Percentiles rank a stretch among this genome's conserved stretches.
Evolutionary conservation across 2,329 filamentous ascomycete genomes (phyloP).

Genomic region (Furcasterigmium sp.): DNA sequence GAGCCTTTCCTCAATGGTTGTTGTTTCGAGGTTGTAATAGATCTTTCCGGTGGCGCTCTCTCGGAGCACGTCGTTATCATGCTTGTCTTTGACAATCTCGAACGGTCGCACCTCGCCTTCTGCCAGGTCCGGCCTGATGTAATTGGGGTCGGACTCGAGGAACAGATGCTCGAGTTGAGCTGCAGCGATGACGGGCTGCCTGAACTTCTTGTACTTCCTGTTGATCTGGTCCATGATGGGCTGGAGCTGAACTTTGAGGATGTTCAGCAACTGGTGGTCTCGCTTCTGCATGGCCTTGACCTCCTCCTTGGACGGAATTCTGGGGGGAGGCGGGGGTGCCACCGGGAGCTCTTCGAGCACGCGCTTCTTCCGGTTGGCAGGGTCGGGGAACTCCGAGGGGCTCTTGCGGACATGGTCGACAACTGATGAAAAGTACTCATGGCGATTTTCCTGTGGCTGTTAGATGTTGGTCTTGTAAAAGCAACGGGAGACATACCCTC

Average conservation of each 20-base stretch:
- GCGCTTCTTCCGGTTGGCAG: slow-evolving; percentile 79
- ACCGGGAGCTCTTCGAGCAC: slow-evolving; percentile 71
- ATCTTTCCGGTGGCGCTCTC: slow-evolving; percentile 76
- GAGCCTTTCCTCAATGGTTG: slow-evolving; percentile 90
- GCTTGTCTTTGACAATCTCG: slow-evolving; percentile 72
- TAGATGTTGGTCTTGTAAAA: slow-evolving; percentile 24
- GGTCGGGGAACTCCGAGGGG: slow-evolving; percentile 83
- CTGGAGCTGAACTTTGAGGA: slow-evolving; percentile 83
- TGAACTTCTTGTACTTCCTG: slow-evolving; percentile 81
- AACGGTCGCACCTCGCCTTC: slow-evolving; percentile 63
- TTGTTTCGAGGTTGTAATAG: slow-evolving; percentile 91
- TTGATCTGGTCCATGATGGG: slow-evolving; percentile 98
- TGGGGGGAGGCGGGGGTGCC: slow-evolving; percentile 66
- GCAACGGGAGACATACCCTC: slow-evolving; percentile 39
- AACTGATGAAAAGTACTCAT: slow-evolving; percentile 73
- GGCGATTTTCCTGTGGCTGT: slow-evolving; percentile 49
- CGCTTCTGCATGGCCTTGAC: slow-evolving; percentile 73
- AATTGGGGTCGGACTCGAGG: slow-evolving; percentile 73
- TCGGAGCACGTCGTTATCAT: slow-evolving; percentile 70
- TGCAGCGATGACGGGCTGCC: slow-evolving; percentile 72
- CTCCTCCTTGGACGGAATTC: slow-evolving; percentile 69
- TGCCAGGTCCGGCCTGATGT: slow-evolving; percentile 52
- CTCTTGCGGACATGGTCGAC: slow-evolving; percentile 72
- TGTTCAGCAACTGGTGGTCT: slow-evolving; percentile 79
- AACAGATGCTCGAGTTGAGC: slow-evolving; percentile 74